Percentiles rank a stretch among this genome's conserved stretches.
phyloP scores from a whole-genome alignment of 805 yeast species.

The Nakazawaea ambrosiae region DNA sequence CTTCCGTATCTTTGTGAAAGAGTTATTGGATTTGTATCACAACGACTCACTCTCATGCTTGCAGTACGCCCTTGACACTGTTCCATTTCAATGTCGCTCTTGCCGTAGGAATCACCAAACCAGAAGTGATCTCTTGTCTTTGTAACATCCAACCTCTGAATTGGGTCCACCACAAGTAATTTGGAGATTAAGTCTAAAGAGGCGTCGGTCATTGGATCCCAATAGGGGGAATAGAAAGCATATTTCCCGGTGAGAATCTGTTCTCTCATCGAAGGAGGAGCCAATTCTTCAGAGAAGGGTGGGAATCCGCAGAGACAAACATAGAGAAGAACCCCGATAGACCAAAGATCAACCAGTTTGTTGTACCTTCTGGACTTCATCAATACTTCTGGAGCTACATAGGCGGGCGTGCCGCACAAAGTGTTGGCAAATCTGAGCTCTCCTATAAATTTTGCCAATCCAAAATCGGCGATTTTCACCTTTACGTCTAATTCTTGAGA shows the following conservation, averaged over 20 bases:
- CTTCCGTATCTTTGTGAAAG: constrained; percentile 6
- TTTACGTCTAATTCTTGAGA: constrained; percentile 48
- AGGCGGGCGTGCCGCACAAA: constrained; percentile 81
- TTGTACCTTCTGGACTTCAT: constrained; percentile 52
- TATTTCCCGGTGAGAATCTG: constrained; percentile 61
- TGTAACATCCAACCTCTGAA: constrained; percentile 27
- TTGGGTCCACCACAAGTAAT: constrained; percentile 47
- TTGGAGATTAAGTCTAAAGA: constrained; percentile 61
- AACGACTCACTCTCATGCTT: constrained; percentile 2
- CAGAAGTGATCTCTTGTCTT: constrained; percentile 3
- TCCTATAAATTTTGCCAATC: constrained; percentile 63
- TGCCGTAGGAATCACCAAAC: constrained; percentile 7
- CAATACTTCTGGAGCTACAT: constrained; percentile 77
- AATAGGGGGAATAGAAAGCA: constrained; percentile 74
- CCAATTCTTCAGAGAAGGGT: constrained; percentile 77
- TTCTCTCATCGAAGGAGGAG: constrained; percentile 72
- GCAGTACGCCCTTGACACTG: background rate
- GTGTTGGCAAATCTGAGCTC: constrained; percentile 71
- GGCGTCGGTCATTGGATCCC: constrained; percentile 64
- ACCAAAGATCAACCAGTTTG: constrained; percentile 76
- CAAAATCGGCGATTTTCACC: constrained; percentile 82
- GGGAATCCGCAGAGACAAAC: constrained; percentile 82
- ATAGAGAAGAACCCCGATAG: constrained; percentile 69
- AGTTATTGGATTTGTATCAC: constrained; percentile 7
- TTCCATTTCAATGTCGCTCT: background rate